Base-by-base conservation (phyloP, 2,329 filamentous ascomycete species). In the Colletotrichum sp. region DNA sequence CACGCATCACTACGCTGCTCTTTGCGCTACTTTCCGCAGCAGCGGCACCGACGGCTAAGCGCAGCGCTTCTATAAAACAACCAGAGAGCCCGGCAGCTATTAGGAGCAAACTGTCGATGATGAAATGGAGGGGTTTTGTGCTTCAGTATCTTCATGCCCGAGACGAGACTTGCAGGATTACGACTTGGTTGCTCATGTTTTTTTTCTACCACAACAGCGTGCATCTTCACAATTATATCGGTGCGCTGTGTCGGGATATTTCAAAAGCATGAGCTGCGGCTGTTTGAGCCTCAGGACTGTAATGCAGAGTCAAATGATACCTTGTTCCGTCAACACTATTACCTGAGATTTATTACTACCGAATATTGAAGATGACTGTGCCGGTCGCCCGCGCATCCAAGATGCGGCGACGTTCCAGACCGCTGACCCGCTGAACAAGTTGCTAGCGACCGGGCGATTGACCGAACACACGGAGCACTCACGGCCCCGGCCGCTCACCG, bases 21-120 rank as follows among this genome's bases (percentile, higher is more conserved):
- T 99, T 43, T 99, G 97, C 83, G 96, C 96, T 24, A 96, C 95
- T 1, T 99, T 99, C 87, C 92, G 96, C 81, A 99, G 96, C 90
- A 98, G 93, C 81, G 97, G 97, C 6, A 98, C 94, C 30, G 96
- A 98, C 81, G 94, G 93, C 80, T 96, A 90, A 86, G 59, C 34
- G 28, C 18, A 26, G 30, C 43, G 2, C 43, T n/a, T 60, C 5
- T 28, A 24, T 10, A 1, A 12, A 3, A 6, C 9, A 18, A 48
- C 13, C 8, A 26, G 13, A 26, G 32, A 39, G 34, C 36, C 34
- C 32, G 24, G 59, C 15, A 55, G 26, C 24, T 39, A 18, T n/a
- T 15, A 15, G 36, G 12, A 26, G 26, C 26, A 59, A 48, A 10
- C 12, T 57, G 69, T 21, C 26, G 69, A 24, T 75, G 32, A 43